A percentile compares a stretch with the other conserved stretches of the same genome.
phyloP scores from a whole-genome alignment of 768 basidiomycete genomes.

The Gyrodon lividus region DNA sequence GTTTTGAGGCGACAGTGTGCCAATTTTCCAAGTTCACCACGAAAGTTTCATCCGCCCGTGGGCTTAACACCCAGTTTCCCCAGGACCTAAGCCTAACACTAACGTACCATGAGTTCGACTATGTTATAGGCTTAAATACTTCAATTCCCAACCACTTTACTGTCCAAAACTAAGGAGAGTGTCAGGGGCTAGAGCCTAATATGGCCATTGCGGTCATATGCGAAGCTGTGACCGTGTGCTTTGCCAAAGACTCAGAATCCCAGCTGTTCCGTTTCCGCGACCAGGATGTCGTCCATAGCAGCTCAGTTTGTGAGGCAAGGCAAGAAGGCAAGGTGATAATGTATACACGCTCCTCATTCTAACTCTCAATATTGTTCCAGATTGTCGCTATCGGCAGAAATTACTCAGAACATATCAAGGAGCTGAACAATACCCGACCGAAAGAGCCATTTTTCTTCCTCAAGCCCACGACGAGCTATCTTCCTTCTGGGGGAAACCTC shows the following conservation, averaged over 20 bases:
- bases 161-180: no score
- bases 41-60: no score
- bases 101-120: no score
- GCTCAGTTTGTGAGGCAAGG: slow-evolving; percentile 44
- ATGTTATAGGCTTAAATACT: no score
- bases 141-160: no score
- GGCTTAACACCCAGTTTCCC: no score
- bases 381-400: slow-evolving; percentile 97
- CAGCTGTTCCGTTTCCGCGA: slow-evolving; percentile 7
- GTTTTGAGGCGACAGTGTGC: no score
- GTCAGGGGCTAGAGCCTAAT: slow-evolving; percentile 4
- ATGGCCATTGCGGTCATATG: background rate
- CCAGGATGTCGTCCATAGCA: slow-evolving; percentile 33
- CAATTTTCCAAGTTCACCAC: no score
- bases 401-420: slow-evolving; percentile 88
- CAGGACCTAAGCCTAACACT: no score
- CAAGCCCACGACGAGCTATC: slow-evolving; percentile 91
- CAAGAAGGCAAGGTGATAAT: slow-evolving; percentile 39
- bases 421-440: slow-evolving; percentile 80
- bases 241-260: no score
- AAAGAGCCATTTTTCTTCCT: slow-evolving; percentile 98
- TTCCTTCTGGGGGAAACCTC: slow-evolving; percentile 71
- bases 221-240: background rate
- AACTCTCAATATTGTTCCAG: slow-evolving; percentile 34
- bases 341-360: background rate